These are phyloP conservation scores for Pogostemon cablin DNA, from an alignment of 257 asterid genomes.

Conservation along the genomic window DNA sequence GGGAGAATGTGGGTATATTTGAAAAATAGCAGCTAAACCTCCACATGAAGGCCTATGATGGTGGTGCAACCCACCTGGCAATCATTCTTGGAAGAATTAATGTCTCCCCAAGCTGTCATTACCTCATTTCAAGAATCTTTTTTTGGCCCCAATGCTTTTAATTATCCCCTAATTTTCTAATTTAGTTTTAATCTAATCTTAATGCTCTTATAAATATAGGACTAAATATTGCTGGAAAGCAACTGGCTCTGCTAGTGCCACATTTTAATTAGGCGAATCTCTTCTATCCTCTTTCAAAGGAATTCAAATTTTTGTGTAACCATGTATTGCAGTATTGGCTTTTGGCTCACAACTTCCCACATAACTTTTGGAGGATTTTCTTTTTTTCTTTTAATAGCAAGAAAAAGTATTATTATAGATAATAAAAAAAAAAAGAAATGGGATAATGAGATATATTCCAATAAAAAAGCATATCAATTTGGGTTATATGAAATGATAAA, in stretches of 20 bases:
- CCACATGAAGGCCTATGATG: background rate
- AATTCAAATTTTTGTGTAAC: too few relatives aligned
- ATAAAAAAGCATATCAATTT: too few relatives aligned
- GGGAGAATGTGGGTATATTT: too few relatives aligned
- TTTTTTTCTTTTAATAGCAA: too few relatives aligned
- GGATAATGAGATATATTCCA: too few relatives aligned
- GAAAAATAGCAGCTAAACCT: background rate
- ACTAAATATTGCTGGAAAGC: background rate
- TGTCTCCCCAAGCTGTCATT: conserved; percentile 29
- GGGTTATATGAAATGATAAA: too few relatives aligned
- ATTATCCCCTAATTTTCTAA: conserved; percentile 29
- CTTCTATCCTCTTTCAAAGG: background rate
- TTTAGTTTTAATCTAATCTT: background rate
- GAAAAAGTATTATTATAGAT: too few relatives aligned
- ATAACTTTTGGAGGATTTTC: too few relatives aligned
- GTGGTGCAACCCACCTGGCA: background rate
- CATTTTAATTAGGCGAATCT: background rate
- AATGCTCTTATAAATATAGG: background rate
- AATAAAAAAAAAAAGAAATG: too few relatives aligned
- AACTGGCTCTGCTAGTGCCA: background rate
- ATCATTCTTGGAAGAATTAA: conserved; percentile 29
- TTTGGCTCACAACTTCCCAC: too few relatives aligned
- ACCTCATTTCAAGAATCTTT: conserved; percentile 33
- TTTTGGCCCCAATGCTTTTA: conserved; percentile 33
- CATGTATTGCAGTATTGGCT: too few relatives aligned